These are phyloP conservation scores for Verticillium alfalfae DNA, from an alignment of 2,329 filamentous ascomycete species.

Conservation along the genomic window DNA sequence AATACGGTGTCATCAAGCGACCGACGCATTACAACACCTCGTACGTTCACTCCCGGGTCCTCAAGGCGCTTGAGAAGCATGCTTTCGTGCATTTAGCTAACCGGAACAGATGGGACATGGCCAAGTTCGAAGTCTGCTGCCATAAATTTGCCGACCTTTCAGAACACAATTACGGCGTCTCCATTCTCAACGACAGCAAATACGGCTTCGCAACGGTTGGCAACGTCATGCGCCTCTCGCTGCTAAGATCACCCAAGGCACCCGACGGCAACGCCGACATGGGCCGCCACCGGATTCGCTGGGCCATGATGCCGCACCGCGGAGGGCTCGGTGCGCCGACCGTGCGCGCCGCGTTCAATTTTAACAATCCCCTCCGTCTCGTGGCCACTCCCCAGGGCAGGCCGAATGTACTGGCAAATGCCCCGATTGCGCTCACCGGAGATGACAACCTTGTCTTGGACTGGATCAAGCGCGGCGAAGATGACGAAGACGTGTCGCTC, in stretches of 20 bases:
- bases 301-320: conserved; percentile 60
- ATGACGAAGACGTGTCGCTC: conserved; percentile 31
- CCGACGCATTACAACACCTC: conserved; percentile 67
- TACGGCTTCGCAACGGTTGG: conserved; percentile 65
- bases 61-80: no score
- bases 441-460: conserved; percentile 52
- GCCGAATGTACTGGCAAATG: not conserved
- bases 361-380: conserved; percentile 55
- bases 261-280: conserved; percentile 67
- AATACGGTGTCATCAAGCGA: conserved; percentile 59
- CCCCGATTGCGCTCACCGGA: conserved; percentile 43
- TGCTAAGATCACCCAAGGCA: conserved; percentile 62
- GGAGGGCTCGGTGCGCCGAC: conserved; percentile 51
- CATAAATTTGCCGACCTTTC: conserved; percentile 70
- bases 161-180: conserved; percentile 63
- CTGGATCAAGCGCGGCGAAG: conserved; percentile 56
- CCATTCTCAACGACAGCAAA: conserved; percentile 64
- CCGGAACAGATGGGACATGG: conserved; percentile 56
- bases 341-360: conserved; percentile 58
- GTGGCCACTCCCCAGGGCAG: not conserved
- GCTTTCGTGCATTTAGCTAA: no score
- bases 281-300: conserved; percentile 59
- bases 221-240: conserved; percentile 61
- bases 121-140: conserved; percentile 73
- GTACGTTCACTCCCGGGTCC: conserved; percentile 19